Percentiles rank a stretch among this genome's conserved stretches.
Conservation (phyloP, 176 grass and related monocot species). For the Poa annua region DNA sequence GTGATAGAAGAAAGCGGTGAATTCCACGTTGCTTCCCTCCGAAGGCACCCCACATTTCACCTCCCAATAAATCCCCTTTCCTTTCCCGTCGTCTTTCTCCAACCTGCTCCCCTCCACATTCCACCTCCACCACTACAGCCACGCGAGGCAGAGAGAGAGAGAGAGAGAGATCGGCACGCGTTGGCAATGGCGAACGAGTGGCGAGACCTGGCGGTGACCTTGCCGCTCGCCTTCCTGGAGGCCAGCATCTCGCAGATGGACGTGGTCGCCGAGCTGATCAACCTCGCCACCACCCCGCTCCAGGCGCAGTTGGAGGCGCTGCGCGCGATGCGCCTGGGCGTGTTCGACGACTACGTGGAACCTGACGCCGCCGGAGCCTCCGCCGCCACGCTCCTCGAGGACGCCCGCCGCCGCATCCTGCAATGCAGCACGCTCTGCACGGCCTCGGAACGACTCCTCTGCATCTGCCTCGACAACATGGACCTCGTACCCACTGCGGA, state of each 20-base stretch:
- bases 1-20: neutral
- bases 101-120: too few species aligned
- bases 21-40: too few species aligned
- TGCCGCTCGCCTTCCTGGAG: neutral
- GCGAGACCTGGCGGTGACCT: neutral
- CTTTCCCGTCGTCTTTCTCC: too few species aligned
- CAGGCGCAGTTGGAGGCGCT: neutral
- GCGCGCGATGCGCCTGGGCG: neutral
- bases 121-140: too few species aligned
- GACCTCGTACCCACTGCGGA: neutral
- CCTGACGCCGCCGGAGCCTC: neutral
- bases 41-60: too few species aligned
- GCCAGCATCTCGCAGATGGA: neutral
- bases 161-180: neutral
- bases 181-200: conserved; percentile 11
- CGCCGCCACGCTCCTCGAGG: neutral
- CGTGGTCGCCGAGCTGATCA: neutral
- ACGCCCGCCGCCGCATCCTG: neutral
- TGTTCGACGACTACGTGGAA: neutral
- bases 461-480: neutral
- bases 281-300: neutral
- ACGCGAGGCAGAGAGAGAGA: too few species aligned
- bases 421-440: neutral
- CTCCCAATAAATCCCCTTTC: too few species aligned
- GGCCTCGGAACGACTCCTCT: neutral